These are phyloP conservation scores for Penicillium paradoxum DNA, from an alignment of 495 filamentous ascomycete species.

Conservation along the genomic window DNA sequence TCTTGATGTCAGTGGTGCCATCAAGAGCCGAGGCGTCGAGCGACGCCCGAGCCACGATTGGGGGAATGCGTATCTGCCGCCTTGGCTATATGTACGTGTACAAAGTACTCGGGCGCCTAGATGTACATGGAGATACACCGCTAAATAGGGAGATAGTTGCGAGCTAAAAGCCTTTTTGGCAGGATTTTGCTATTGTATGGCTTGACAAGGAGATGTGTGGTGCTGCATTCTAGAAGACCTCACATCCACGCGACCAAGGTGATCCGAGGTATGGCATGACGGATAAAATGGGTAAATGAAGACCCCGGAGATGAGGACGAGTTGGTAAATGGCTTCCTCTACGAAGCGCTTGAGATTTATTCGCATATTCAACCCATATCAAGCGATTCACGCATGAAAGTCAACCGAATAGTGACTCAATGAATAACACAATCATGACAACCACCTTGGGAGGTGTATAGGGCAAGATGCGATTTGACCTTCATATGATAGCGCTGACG, in stretches of 20 bases:
- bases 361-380: not conserved
- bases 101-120: too few species aligned
- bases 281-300: conserved; percentile 9
- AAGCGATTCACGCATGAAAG: too few species aligned
- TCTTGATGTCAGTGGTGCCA: not conserved
- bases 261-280: conserved; percentile 29
- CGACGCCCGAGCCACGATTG: not conserved
- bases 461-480: not conserved
- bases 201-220: too few species aligned
- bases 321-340: not conserved
- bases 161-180: too few species aligned
- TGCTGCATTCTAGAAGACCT: too few species aligned
- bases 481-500: conserved; percentile 8
- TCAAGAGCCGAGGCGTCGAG: not conserved
- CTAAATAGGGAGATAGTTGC: too few species aligned
- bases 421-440: not conserved
- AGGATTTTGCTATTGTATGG: too few species aligned
- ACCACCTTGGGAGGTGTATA: not conserved
- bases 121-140: too few species aligned
- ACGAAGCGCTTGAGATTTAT: too few species aligned
- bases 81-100: not conserved
- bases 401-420: not conserved
- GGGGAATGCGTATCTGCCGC: not conserved
- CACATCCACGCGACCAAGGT: conserved; percentile 13
- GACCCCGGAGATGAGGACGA: not conserved